Evolutionary conservation across 2,329 filamentous ascomycete species (phyloP), one percentile per base, ranked within the genome.

Genomic region (Aureobasidium sp.): DNA sequence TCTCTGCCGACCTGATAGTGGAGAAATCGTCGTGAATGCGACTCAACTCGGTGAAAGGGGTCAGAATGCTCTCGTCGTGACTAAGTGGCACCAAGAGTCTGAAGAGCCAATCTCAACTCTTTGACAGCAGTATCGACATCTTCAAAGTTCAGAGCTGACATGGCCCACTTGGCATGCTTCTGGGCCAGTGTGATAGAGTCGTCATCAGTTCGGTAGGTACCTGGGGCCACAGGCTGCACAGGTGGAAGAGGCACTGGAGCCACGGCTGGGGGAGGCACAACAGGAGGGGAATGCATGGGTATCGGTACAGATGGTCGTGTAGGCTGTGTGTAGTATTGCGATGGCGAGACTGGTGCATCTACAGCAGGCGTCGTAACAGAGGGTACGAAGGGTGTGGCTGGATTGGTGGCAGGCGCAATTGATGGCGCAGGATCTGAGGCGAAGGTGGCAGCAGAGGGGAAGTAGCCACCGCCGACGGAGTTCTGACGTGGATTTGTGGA

Each of bases 81-180:
- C 34, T 57, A 87, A 41, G 77, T 77, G 13, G 85, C 88, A 2
- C 90, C 90, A 53, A 97, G 76, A 20, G 80, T 77, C 62, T 83
- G 79, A 65, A 99, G 76, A 3, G 94, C 94, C 63, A 84, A 85
- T 59, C 84, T 84, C 65, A 99, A 74, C 71, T 99, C 92, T 70
- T 87, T 87, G 5, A 97, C 87, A 0, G 94, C 94, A 0, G 94
- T 99, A 1, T 87, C 81, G 1, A 96, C 89, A 72, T 99, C 94
- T 68, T 99, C 94, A 74, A 99, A 99, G 69, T 97, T 96, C 52
- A 99, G 77, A 0, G 94, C 94, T 12, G 92, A 97, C 46, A 97
- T 96, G 0, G 94, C 94, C 90, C 91, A 99, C 70, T 91, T 92
- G 2, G 93, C 92, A 77, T 97, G 94, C 73, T 97, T 99, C 73